These are phyloP conservation scores for Coemansia sp. DNA, from an alignment of 192 early-diverging fungal genomes.

Conservation along the genomic window DNA sequence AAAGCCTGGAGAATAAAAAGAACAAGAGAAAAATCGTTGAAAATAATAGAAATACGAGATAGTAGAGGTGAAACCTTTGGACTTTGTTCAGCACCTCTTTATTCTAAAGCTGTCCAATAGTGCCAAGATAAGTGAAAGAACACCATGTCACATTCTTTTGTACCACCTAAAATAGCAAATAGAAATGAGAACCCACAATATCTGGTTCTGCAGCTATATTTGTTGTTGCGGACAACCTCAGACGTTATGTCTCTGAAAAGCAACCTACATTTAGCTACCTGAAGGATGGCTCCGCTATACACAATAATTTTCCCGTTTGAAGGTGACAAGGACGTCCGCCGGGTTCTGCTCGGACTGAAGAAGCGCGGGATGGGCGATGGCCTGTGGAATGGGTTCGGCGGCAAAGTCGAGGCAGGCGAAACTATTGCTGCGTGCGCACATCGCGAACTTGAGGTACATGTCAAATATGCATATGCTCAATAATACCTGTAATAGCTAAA, in stretches of 20 bases:
- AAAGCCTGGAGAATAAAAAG: slow-evolving; percentile 1
- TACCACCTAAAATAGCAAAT: neutral
- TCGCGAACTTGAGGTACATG: slow-evolving; percentile 56
- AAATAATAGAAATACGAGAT: neutral
- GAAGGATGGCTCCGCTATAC: slow-evolving; percentile 8
- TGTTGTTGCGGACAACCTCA: too few relatives aligned
- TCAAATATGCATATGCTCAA: neutral
- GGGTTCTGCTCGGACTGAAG: slow-evolving; percentile 70
- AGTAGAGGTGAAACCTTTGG: too few relatives aligned
- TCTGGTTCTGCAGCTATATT: neutral
- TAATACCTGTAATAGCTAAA: too few relatives aligned
- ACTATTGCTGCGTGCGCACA: slow-evolving; percentile 61
- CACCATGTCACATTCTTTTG: neutral
- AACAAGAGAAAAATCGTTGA: neutral
- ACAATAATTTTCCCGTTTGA: slow-evolving; percentile 37
- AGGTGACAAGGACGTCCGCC: slow-evolving; percentile 7
- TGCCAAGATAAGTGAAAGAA: too few relatives aligned
- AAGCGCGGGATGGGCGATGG: slow-evolving; percentile 75
- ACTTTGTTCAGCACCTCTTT: neutral
- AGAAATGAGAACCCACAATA: neutral
- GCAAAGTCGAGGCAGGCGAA: slow-evolving; percentile 70
- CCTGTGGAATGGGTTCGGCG: slow-evolving; percentile 76
- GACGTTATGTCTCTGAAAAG: too few relatives aligned
- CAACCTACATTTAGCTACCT: neutral
- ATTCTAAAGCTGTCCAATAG: neutral